Conservation (phyloP, 192 early-diverging fungal genomes). For the Hyaloraphidium curvatum region DNA sequence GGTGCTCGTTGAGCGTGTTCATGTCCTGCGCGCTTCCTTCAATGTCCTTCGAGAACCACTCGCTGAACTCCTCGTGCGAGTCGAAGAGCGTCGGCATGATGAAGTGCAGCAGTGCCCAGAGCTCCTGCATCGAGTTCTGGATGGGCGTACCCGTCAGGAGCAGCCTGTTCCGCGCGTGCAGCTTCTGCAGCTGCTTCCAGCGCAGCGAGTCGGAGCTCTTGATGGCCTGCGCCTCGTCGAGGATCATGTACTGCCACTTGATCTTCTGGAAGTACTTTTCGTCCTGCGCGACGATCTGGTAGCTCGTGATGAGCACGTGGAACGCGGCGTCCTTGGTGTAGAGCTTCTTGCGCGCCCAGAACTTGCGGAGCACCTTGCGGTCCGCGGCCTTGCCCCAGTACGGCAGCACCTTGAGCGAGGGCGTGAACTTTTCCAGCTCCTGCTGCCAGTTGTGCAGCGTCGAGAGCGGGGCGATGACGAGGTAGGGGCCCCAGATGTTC, state of each 20-base stretch:
- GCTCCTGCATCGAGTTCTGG: slow-evolving; percentile 85
- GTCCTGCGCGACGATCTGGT: slow-evolving; percentile 70
- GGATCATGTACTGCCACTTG: slow-evolving; percentile 83
- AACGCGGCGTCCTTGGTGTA: slow-evolving; percentile 57
- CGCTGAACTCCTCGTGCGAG: slow-evolving; percentile 80
- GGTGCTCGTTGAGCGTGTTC: slow-evolving; percentile 59
- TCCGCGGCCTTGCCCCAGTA: slow-evolving; percentile 78
- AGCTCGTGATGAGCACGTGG: slow-evolving; percentile 77
- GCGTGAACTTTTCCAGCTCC: slow-evolving; percentile 63
- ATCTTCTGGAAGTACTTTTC: slow-evolving; percentile 58
- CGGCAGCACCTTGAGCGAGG: slow-evolving; percentile 58
- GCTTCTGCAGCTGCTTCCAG: slow-evolving; percentile 67
- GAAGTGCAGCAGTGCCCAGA: slow-evolving; percentile 85
- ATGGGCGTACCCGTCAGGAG: slow-evolving; percentile 82
- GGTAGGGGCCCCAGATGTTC: slow-evolving; percentile 77
- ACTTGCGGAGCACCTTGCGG: slow-evolving; percentile 61
- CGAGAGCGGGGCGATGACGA: slow-evolving; percentile 74
- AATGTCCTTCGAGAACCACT: slow-evolving; percentile 87
- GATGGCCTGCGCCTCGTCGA: slow-evolving; percentile 89
- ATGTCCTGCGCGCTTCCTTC: slow-evolving; percentile 68
- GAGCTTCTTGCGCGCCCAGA: slow-evolving; percentile 47
- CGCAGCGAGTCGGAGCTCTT: slow-evolving; percentile 64
- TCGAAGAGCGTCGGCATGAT: slow-evolving; percentile 91
- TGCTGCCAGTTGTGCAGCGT: slow-evolving; percentile 88
- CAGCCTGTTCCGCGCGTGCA: slow-evolving; percentile 68